Base-by-base conservation (phyloP, 805 yeast species). In the Hagleromyces aurorensis region DNA sequence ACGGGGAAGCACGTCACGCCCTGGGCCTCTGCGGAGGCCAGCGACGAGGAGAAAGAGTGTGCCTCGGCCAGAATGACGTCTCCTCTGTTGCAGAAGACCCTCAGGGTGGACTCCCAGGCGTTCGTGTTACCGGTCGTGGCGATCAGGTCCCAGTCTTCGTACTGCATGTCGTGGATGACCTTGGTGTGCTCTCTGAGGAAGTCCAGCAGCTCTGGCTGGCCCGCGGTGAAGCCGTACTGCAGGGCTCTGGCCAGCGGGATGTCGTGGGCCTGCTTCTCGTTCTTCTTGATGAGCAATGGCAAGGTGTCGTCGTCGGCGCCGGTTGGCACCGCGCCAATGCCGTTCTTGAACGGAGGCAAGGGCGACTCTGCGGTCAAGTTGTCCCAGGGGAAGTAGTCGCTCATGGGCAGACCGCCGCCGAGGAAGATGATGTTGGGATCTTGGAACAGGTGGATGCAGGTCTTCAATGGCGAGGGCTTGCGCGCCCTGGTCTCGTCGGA, bases 341-440 rank as follows among this genome's bases (percentile, higher is more conserved):
- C 96, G 16, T 74, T 66, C 9, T 64, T 48, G 55, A 86, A 89
- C 2, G 94, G 93, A 13, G 91, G 80, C 8, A 75, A 67, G 33
- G 95, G 94, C 5, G 85, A 65, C 33, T 72, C 73, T 9, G 80
- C 78, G 13, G 68, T 55, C 34, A 89, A 55, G 42, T 75, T 72
- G 48, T 86, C 84, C 70, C 89, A 84, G 24, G 98, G 97, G 70
- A 89, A 89, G 60, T 83, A 81, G 40, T 81, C 89, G 15, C 95
- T 64, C 55, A 84, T 63, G 9, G 98, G 98, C 46, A 89, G 70
- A 6, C 98, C 98, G 47, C 97, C 98, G 32, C 96, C 97, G 33
- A 89, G 70, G 53, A 86, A 87, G 33, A 85, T 76, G 51, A 91
- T 67, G 30, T 78, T 73, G 19, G 94, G 95, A 40, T 72, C 69